Percentiles rank a stretch among this genome's conserved stretches.
Evolutionary conservation across 352 stramenopile species (phyloP).

Genomic region (Plasmopara halstedii): DNA sequence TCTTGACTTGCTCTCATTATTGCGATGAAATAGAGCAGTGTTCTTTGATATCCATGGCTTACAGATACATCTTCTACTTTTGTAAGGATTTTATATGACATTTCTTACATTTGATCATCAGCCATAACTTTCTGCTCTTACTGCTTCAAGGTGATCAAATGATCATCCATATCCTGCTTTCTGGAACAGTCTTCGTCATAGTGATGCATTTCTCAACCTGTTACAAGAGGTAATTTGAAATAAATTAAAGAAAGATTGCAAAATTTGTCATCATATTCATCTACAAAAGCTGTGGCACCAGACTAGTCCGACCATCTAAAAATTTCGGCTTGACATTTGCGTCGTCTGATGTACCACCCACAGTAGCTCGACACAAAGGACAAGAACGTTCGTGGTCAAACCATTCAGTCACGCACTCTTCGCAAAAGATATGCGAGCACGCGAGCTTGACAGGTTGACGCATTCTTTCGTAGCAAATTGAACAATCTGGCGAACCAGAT

Average conservation of each 20-base stretch:
- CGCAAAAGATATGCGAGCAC: constrained; percentile 79
- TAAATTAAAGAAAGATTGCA: constrained; percentile 2
- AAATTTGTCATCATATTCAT: constrained; percentile 7
- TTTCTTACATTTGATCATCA: too few relatives aligned
- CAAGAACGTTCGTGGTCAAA: constrained; percentile 80
- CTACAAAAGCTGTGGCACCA: constrained; percentile 69
- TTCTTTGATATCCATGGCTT: too few relatives aligned
- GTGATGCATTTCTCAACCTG: neutral
- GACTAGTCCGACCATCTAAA: constrained; percentile 67
- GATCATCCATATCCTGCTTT: too few relatives aligned
- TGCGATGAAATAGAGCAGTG: too few relatives aligned
- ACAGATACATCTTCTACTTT: too few relatives aligned
- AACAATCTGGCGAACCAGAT: constrained; percentile 58
- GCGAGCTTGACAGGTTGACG: constrained; percentile 58
- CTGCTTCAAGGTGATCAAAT: too few relatives aligned
- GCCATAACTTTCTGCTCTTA: too few relatives aligned
- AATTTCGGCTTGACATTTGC: constrained; percentile 56
- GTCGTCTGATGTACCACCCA: constrained; percentile 18
- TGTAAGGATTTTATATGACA: too few relatives aligned
- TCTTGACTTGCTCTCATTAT: too few relatives aligned
- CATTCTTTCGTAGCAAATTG: constrained; percentile 80
- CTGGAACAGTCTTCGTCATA: too few relatives aligned
- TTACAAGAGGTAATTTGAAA: too few relatives aligned
- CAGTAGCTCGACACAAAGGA: constrained; percentile 57
- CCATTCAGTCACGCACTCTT: constrained; percentile 80